phyloP scores from a whole-genome alignment of 768 basidiomycete species.

The Udeniomyces megalosporus region DNA sequence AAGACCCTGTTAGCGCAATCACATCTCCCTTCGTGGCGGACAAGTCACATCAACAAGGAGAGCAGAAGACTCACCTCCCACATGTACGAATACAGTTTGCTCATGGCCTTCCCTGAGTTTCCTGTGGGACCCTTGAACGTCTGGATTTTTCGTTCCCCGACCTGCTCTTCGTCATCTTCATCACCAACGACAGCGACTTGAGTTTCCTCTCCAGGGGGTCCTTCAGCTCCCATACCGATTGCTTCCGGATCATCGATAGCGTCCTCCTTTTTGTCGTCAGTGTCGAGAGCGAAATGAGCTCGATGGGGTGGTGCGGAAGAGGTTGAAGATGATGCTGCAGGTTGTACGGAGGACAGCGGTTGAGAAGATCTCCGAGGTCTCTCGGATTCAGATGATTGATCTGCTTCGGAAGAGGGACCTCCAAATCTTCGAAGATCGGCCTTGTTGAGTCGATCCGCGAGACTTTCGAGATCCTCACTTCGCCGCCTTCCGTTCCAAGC shows the following conservation, averaged over 20 bases:
- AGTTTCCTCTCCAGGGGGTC: no score
- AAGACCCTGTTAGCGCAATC: no score
- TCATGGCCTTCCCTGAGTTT: conserved; percentile 1
- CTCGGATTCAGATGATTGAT: no score
- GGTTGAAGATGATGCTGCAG: no score
- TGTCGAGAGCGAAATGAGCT: not conserved
- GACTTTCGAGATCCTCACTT: not conserved
- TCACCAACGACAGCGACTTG: not conserved
- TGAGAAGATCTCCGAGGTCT: no score
- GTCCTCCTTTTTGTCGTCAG: not conserved
- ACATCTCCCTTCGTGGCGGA: not conserved
- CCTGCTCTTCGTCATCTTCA: not conserved
- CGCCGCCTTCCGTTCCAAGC: not conserved
- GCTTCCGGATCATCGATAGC: not conserved
- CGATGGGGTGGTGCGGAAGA: no score
- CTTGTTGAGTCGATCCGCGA: not conserved
- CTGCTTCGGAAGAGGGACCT: not conserved
- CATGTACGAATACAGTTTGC: not conserved
- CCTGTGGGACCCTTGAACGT: conserved; percentile 13
- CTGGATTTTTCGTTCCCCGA: conserved; percentile 1
- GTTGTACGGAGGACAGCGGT: no score
- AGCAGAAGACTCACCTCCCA: conserved; percentile 1
- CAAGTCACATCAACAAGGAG: not conserved
- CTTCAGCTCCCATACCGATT: not conserved
- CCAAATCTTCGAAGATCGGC: not conserved